Percentiles rank a stretch among this genome's conserved stretches.
Evolutionary conservation across 2,329 filamentous ascomycete genomes (phyloP).

Genomic region (Geosmithia putterillii): DNA sequence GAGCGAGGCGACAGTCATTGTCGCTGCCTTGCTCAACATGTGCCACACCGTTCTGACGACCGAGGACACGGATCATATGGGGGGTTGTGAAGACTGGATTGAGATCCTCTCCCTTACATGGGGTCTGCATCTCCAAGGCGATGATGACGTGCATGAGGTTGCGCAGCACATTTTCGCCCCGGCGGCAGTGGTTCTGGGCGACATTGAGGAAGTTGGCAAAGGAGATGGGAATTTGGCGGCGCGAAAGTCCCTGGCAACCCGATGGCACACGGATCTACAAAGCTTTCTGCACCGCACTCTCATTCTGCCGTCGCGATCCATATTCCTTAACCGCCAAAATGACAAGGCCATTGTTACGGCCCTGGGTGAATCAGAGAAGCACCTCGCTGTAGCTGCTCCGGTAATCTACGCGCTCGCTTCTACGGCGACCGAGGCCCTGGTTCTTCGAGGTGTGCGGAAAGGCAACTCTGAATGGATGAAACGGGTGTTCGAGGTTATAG

Average conservation of each 20-base stretch:
- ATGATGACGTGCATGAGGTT: slow-evolving; percentile 33
- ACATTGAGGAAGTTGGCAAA: slow-evolving; percentile 15
- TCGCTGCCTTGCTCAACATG: slow-evolving; percentile 30
- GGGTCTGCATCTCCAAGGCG: slow-evolving; percentile 39
- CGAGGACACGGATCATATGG: slow-evolving; percentile 15
- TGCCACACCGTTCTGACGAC: slow-evolving; percentile 26
- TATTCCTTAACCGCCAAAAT: slow-evolving; percentile 29
- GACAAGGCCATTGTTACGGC: slow-evolving; percentile 27
- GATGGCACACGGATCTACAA: slow-evolving; percentile 34
- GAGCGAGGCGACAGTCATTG: slow-evolving; percentile 30
- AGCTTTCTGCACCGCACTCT: slow-evolving; percentile 37
- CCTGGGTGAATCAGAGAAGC: slow-evolving; percentile 22
- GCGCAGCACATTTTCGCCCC: slow-evolving; percentile 31
- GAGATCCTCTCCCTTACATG: slow-evolving; percentile 32
- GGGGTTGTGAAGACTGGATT: slow-evolving; percentile 34
- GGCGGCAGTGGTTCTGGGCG: slow-evolving; percentile 23
- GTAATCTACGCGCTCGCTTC: slow-evolving; percentile 32
- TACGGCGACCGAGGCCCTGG: slow-evolving; percentile 9
- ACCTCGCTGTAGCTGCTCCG: slow-evolving; percentile 23
- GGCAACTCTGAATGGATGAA: slow-evolving; percentile 25
- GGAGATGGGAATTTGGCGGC: slow-evolving; percentile 12
- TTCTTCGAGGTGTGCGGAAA: slow-evolving; percentile 16
- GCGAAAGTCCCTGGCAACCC: slow-evolving; percentile 8
- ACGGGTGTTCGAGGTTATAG: slow-evolving; percentile 18
- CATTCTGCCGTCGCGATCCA: slow-evolving; percentile 35